phyloP scores from a whole-genome alignment of 768 basidiomycete genomes.

The Macrolepiota fuliginosa region DNA sequence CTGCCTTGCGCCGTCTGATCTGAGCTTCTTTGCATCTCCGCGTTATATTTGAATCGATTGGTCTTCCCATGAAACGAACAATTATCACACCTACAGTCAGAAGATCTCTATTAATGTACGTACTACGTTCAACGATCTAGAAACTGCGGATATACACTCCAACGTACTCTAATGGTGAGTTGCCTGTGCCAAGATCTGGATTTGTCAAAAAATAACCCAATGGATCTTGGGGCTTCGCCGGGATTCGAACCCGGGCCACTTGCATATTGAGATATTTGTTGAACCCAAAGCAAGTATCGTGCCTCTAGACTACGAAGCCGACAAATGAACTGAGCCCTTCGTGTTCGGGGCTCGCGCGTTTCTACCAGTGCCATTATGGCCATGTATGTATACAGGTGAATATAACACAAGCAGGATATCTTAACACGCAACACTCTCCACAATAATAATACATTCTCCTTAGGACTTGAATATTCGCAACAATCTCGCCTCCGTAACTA shows the following conservation, averaged over 20 bases:
- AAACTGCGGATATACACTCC: too few species aligned
- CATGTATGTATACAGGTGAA: not conserved
- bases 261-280: not conserved
- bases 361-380: too few species aligned
- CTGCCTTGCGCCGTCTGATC: too few species aligned
- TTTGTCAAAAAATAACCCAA: too few species aligned
- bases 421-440: not conserved
- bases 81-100: too few species aligned
- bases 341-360: not conserved
- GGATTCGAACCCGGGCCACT: conserved; percentile 4
- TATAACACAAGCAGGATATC: not conserved
- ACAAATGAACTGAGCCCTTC: not conserved
- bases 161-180: too few species aligned
- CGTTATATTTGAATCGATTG: too few species aligned
- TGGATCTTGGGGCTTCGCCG: not conserved
- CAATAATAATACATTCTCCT: not conserved
- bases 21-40: too few species aligned
- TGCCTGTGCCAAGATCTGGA: too few species aligned
- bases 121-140: too few species aligned
- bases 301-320: conserved; percentile 1
- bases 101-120: too few species aligned
- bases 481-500: conserved; percentile 78
- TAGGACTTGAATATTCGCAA: conserved; percentile 70
- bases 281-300: not conserved
- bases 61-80: not conserved